phyloP scores from a whole-genome alignment of 1,284 basidiomycete species.

The Cerrena zonata region DNA sequence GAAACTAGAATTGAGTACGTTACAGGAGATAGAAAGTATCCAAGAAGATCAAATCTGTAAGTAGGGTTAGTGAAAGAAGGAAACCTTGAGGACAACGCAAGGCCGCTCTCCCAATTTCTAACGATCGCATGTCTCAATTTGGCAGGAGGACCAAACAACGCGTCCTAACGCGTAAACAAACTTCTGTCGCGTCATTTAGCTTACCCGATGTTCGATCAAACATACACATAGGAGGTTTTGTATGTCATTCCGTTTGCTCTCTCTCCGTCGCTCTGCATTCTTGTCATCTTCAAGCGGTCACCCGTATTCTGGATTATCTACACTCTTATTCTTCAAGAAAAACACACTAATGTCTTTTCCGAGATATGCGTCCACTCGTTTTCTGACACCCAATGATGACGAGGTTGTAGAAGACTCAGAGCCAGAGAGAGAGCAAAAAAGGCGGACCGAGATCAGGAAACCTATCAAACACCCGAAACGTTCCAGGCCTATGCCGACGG shows the following conservation, averaged over 20 bases:
- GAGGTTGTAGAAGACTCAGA: constrained; percentile 13
- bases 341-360: neutral
- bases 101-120: too few relatives aligned
- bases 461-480: neutral
- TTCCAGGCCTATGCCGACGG: too few relatives aligned
- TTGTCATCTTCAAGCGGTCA: too few relatives aligned
- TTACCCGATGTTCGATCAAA: too few relatives aligned
- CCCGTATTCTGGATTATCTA: too few relatives aligned
- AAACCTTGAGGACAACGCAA: too few relatives aligned
- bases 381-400: neutral
- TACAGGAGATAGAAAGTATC: neutral
- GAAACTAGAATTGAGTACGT: too few relatives aligned
- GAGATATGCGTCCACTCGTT: neutral
- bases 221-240: too few relatives aligned
- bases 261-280: too few relatives aligned
- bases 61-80: neutral
- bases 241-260: too few relatives aligned
- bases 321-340: too few relatives aligned
- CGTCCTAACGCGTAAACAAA: constrained; percentile 3
- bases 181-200: neutral
- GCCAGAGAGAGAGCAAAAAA: constrained; percentile 9
- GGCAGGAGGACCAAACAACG: constrained; percentile 1
- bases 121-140: neutral
- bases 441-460: neutral
- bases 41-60: neutral